Percentiles rank a stretch among this genome's conserved stretches.
These are phyloP conservation scores for Fusarium azukiicola DNA, from an alignment of 2,329 filamentous ascomycete species.

Conservation along the genomic window DNA sequence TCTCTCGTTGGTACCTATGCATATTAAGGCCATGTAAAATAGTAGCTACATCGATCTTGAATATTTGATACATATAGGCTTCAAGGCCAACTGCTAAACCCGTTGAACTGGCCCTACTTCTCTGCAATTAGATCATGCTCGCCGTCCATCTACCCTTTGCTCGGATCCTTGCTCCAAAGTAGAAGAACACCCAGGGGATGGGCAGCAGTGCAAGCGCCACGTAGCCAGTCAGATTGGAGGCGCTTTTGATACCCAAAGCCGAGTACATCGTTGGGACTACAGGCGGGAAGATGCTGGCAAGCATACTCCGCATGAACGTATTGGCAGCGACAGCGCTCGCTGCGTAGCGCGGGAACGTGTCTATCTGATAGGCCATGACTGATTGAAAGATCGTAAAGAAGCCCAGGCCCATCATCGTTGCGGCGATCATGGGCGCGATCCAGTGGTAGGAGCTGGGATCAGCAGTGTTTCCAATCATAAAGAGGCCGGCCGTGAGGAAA, in stretches of 20 bases:
- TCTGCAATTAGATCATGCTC: neutral
- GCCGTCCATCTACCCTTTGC: neutral
- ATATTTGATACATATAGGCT: no score
- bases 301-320: neutral
- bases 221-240: neutral
- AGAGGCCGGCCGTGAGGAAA: neutral
- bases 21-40: no score
- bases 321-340: slow-evolving; percentile 9
- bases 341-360: neutral
- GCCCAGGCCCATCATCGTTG: neutral
- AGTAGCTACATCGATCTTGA: no score
- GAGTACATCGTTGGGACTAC: neutral
- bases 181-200: neutral
- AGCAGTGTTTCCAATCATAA: neutral
- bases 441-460: neutral
- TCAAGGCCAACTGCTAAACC: no score
- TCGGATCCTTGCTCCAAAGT: slow-evolving; percentile 12
- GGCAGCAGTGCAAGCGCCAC: neutral
- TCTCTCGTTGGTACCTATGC: no score
- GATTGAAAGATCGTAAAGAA: slow-evolving; percentile 1
- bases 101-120: no score
- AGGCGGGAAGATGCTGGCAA: neutral
- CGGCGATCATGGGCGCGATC: neutral
- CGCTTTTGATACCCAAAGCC: neutral
- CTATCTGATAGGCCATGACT: neutral